These are phyloP conservation scores for Coemansia sp. DNA, from an alignment of 371 early-diverging fungal genomes.

Conservation along the genomic window DNA sequence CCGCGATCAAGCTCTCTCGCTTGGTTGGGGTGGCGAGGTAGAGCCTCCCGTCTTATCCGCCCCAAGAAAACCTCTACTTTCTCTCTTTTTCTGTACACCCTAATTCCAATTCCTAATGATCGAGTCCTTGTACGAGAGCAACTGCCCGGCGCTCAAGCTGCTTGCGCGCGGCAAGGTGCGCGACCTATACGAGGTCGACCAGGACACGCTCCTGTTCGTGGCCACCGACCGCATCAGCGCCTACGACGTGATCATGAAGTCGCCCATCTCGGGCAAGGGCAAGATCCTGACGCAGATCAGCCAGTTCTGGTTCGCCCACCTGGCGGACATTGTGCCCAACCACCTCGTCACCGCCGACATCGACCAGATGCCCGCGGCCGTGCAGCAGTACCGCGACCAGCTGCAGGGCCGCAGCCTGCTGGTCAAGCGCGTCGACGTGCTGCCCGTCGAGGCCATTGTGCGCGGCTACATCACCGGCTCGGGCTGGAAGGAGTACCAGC, in stretches of 20 bases:
- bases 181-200: constrained; percentile 93
- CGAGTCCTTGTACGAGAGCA: constrained; percentile 57
- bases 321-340: constrained; percentile 84
- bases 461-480: constrained; percentile 97
- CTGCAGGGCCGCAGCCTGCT: constrained; percentile 88
- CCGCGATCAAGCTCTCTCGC: too few relatives aligned
- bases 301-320: constrained; percentile 90
- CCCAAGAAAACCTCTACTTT: too few relatives aligned
- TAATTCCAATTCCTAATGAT: constrained; percentile 27
- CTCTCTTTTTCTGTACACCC: not conserved
- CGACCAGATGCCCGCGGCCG: constrained; percentile 85
- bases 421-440: constrained; percentile 87
- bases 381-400: constrained; percentile 85
- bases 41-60: too few relatives aligned
- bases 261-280: constrained; percentile 95
- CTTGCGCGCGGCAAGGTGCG: constrained; percentile 96
- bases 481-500: constrained; percentile 93
- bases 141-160: constrained; percentile 90
- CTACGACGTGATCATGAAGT: constrained; percentile 97
- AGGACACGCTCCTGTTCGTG: constrained; percentile 84
- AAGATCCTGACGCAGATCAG: constrained; percentile 93
- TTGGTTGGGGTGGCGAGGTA: too few relatives aligned
- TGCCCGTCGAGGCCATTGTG: constrained; percentile 97
- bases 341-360: constrained; percentile 93
- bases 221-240: constrained; percentile 97